Evolutionary conservation across 805 yeast genomes (phyloP).

Genomic region (Cyberlindnera maritima): DNA sequence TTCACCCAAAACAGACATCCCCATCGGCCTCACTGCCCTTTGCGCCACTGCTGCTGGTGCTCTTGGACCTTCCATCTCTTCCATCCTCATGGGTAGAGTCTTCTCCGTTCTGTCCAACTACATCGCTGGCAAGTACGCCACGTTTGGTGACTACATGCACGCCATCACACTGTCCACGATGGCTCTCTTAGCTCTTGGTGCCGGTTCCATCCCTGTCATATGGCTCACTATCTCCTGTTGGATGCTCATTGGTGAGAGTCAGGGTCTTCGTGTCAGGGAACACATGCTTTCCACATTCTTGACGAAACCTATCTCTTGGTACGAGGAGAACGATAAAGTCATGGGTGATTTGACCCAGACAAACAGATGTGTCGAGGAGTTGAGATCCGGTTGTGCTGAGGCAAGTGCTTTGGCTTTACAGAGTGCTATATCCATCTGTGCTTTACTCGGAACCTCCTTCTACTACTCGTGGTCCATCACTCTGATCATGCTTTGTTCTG

Average conservation of each 20-base stretch:
- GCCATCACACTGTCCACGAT: slow-evolving; percentile 38
- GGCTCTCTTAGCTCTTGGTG: slow-evolving; percentile 46
- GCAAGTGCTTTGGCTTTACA: slow-evolving; percentile 57
- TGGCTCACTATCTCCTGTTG: slow-evolving; percentile 61
- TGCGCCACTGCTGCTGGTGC: slow-evolving; percentile 50
- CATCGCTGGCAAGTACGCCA: slow-evolving; percentile 31
- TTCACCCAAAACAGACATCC: slow-evolving; percentile 23
- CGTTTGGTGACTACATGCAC: slow-evolving; percentile 32
- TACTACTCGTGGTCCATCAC: slow-evolving; percentile 85
- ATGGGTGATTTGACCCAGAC: slow-evolving; percentile 65
- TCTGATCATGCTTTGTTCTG: slow-evolving; percentile 64
- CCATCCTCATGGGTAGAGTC: slow-evolving; percentile 64
- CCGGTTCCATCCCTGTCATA: slow-evolving; percentile 39
- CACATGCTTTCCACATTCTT: slow-evolving; percentile 44
- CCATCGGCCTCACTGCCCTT: slow-evolving; percentile 28
- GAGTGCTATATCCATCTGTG: slow-evolving; percentile 48
- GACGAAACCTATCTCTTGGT: slow-evolving; percentile 54
- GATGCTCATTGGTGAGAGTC: slow-evolving; percentile 71
- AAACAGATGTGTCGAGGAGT: slow-evolving; percentile 73
- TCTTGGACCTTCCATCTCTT: slow-evolving; percentile 54
- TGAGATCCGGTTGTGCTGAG: slow-evolving; percentile 65
- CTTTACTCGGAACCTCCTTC: slow-evolving; percentile 63
- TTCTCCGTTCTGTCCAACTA: slow-evolving; percentile 44
- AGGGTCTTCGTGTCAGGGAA: slow-evolving; percentile 55
- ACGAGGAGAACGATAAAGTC: slow-evolving; percentile 51